Base-by-base conservation (phyloP, 805 yeast species). In the Candida nanaspora region DNA sequence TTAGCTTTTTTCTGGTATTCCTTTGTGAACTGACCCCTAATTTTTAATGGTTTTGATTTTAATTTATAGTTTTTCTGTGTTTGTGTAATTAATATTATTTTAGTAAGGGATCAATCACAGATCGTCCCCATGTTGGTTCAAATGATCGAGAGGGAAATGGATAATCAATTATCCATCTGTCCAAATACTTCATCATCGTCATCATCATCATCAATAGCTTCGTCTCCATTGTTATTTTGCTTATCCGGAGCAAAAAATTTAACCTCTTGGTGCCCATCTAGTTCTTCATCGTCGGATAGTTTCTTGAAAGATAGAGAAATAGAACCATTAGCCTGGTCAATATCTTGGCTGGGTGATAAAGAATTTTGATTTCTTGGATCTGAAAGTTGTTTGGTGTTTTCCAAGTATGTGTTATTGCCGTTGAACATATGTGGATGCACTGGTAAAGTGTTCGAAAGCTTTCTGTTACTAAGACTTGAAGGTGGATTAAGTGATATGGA, bases 401-500 rank as follows among this genome's bases (percentile, higher is more conserved):
- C 38, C n/a, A 35, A 36, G n/a, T 29, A 29, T 16, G 28, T 30
- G 14, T 31, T 31, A 19, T 31, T 31, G 16, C 34, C 22, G 16
- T 31, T 31, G 14, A 31, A 31, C 14, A 31, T 31, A 4, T 18
- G 22, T 18, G 15, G 34, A 14, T 31, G 40, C 14, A 42, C 37
- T 18, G 54, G 46, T 19, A 31, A 31, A 18, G 22, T 31, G 14
- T 18, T 31, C 11, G 34, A 31, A 6, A 31, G 19, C 19, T 31
- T 31, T 18, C 34, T 18, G 16, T 31, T 31, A 11, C 11, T 31
- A 11, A 31, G 19, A 19, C 55, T 34, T 16, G 69, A 57, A 36
- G 75, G 76, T 7, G 78, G 76, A 39, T 66, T 62, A 40, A 66
- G 72, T 6, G 73, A 65, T 9, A 68, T 54, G 5, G 77, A 72